A percentile compares a stretch with the other conserved stretches of the same genome.
These are phyloP conservation scores for Astathelohania contejeani DNA, from an alignment of 371 early-diverging fungal species.

Conservation along the genomic window DNA sequence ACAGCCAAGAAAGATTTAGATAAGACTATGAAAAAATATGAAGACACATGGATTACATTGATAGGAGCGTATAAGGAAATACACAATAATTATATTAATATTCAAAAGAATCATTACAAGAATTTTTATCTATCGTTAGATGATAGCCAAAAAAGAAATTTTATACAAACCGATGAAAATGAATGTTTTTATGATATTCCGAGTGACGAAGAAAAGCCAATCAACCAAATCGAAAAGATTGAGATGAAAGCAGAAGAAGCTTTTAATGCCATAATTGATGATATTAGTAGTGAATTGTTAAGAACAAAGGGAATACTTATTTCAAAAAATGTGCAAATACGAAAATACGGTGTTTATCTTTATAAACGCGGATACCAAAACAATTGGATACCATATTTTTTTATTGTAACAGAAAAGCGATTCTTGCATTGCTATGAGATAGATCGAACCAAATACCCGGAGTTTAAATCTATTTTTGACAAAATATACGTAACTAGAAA, in stretches of 20 bases:
- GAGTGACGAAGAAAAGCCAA: background rate
- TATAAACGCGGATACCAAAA: constrained; percentile 11
- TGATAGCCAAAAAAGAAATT: background rate
- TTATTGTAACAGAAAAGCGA: constrained; percentile 16
- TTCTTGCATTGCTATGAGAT: constrained; percentile 24
- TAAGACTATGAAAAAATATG: constrained; percentile 4
- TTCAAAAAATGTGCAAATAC: constrained; percentile 18
- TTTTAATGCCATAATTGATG: constrained; percentile 14
- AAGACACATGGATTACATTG: background rate
- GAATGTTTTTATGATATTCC: too few species aligned
- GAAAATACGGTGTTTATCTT: constrained; percentile 16
- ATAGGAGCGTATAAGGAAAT: constrained; percentile 3
- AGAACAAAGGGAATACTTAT: constrained; percentile 10
- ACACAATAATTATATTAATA: constrained; percentile 5
- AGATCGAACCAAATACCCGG: background rate
- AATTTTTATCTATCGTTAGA: constrained; percentile 6
- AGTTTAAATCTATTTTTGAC: too few species aligned
- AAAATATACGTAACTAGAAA: too few species aligned
- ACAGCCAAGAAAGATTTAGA: constrained; percentile 2
- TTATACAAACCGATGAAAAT: too few species aligned
- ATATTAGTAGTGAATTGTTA: constrained; percentile 17
- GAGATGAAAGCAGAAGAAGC: constrained; percentile 16
- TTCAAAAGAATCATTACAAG: constrained; percentile 12
- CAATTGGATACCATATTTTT: constrained; percentile 12
- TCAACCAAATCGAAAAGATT: constrained; percentile 4